Evolutionary conservation across 202 grass and related monocot species (phyloP), one percentile per base, ranked within the genome.

Genomic region (Zoysia matrella): DNA sequence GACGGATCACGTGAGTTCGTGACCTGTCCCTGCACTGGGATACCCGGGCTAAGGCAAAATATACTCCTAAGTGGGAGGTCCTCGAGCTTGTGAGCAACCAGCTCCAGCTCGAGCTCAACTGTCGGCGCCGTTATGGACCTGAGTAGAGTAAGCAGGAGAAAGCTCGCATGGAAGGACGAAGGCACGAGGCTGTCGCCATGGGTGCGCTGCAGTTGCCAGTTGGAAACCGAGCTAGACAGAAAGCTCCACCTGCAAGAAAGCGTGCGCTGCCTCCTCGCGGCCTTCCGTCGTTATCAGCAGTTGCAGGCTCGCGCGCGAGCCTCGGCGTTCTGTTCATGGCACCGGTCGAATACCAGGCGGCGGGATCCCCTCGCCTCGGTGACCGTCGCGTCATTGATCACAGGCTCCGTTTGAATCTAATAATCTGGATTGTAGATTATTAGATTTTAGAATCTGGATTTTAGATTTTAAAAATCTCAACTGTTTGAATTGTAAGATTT

Each of bases 231-330:
- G 67, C 30, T 49, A 6, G 11, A 0, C 5, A 63, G 69, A 65
- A 71, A 84, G 82, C 47, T 69, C 74, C 74, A 41, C 53, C 8
- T 4, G 50, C 67, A 66, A 54, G 47, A 78, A 84, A 78, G 47
- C 43, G 1, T 64, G 7, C 7, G 7, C 40, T 39, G n/a, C 73
- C 30, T 36, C 30, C 30, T 36, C 30, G 30, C 30, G 30, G 30
- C 30, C 30, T 36, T 36, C 1, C 30, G 50, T 68, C 63, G 76
- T 46, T 79, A 30, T 55, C 63, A 50, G 10, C 52, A 47, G 64
- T 40, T 44, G 36, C 47, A 9, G 9, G 74, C 47, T 70, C 3
- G 15, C 5, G 30, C 8, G 4, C 2, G 0, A 1, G 11, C 12
- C 48, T 52, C 0, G 49, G 30, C 40, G 36, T 41, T 30, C 7